Base-by-base conservation (phyloP, 73 alveolate species). In the Uronychia setigera region DNA sequence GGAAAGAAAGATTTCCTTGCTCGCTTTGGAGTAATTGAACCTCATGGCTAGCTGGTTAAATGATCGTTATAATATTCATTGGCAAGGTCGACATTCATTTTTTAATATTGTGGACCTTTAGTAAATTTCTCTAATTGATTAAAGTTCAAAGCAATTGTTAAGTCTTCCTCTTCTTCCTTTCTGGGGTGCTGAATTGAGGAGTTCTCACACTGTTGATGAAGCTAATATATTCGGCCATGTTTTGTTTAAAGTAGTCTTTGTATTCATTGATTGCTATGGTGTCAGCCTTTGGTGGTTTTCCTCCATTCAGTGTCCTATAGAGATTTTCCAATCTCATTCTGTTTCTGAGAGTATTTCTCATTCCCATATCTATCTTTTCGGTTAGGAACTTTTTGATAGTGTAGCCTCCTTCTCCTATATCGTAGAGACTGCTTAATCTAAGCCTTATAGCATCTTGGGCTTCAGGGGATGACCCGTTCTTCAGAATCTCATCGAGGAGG, bases 261-360 rank as follows among this genome's bases (percentile, higher is more conserved):
- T 46, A 46, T 46, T 46, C 67, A 5, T 46, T 5, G 19, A 46
- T 46, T 5, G 67, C 67, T 46, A 46, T 46, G n/a, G 19, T 46
- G 67, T 46, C 67, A 5, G 67, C 19, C 19, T 46, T 46, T 11
- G 67, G 67, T 11, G 67, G n/a, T 46, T 19, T 46, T 46, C 67
- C 67, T 11, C 19, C 67, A 19, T 46, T 46, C 67, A 46, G 5
- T 5, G 67, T 46, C 19, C 67, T 5, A 19, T 11, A 46, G 19
- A 46, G 67, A 46, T 5, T 19, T 46, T 46, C 67, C 19, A 46
- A 19, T 11, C 67, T 5, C 67, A 46, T 46, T 19, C 67, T 46
- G 67, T 46, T 46, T 46, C 67, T 46, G 67, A 46, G 67, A 46
- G 67, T 19, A 46, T 46, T 46, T 46, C 67, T 46, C 67, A 46